Conservation (phyloP, 345 rosid species). For the Pugionium dolabratum region DNA sequence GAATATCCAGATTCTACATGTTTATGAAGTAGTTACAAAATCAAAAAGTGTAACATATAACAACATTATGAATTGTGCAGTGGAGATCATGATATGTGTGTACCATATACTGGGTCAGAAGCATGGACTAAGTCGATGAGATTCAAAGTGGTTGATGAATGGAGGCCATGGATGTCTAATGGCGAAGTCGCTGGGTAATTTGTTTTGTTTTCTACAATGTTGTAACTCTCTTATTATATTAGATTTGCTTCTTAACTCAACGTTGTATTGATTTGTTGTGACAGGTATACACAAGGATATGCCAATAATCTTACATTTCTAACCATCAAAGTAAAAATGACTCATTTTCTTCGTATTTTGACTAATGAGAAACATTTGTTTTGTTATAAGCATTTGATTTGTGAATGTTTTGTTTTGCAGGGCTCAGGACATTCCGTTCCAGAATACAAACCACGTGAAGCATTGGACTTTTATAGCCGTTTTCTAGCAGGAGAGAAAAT, state of each 20-base stretch:
- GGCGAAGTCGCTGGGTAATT: conserved; percentile 75
- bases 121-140: conserved; percentile 91
- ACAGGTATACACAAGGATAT: conserved; percentile 69
- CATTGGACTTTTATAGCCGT: conserved; percentile 73
- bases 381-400: neutral
- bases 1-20: too few species aligned
- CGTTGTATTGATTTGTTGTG: neutral
- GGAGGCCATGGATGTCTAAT: conserved; percentile 80
- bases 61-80: conserved; percentile 34
- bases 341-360: neutral
- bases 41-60: too few species aligned
- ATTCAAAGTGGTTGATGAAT: conserved; percentile 67
- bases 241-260: neutral
- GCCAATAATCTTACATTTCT: conserved; percentile 76
- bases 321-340: conserved; percentile 63
- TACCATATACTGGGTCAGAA: conserved; percentile 85
- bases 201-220: neutral
- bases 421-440: conserved; percentile 94
- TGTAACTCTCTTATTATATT: neutral
- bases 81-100: conserved; percentile 95
- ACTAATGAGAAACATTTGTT: neutral
- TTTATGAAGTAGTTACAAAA: too few species aligned
- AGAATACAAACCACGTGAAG: conserved; percentile 78
- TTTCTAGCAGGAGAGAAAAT: conserved; percentile 63
- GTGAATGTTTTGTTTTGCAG: conserved; percentile 42